Conservation (phyloP, 768 basidiomycete species). For the Tricholoma sp. region DNA sequence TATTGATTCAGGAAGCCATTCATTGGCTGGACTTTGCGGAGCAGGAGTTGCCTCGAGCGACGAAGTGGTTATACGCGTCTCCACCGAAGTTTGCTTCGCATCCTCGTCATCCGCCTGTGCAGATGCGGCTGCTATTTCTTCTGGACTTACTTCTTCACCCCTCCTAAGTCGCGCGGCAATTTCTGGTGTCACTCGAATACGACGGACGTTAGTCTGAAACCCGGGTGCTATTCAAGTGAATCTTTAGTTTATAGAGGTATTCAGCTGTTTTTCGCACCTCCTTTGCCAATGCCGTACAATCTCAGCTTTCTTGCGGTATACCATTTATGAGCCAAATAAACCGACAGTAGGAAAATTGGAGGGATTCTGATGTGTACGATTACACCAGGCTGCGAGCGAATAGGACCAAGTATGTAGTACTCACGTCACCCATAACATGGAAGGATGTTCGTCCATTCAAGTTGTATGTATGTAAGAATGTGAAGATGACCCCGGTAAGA, state of each 20-base stretch:
- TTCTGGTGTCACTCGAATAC: constrained; percentile 48
- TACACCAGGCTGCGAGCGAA: background rate
- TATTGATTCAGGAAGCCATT: constrained; percentile 47
- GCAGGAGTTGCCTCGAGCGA: constrained; percentile 10
- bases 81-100: constrained; percentile 7
- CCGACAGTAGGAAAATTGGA: constrained; percentile 37
- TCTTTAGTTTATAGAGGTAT: background rate
- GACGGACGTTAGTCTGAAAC: constrained; percentile 49
- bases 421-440: constrained; percentile 43
- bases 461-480: constrained; percentile 6
- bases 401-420: constrained; percentile 10
- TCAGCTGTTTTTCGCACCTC: constrained; percentile 30
- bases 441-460: constrained; percentile 31
- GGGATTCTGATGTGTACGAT: constrained; percentile 32
- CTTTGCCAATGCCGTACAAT: constrained; percentile 52
- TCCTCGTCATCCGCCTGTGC: constrained; percentile 33
- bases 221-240: constrained; percentile 35
- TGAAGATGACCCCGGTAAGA: background rate
- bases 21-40: constrained; percentile 29
- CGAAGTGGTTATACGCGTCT: constrained; percentile 3
- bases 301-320: constrained; percentile 40
- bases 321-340: constrained; percentile 44
- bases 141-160: constrained; percentile 49
- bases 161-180: constrained; percentile 47
- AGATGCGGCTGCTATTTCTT: constrained; percentile 45